Conservation (phyloP, 768 basidiomycete genomes). For the Psilocybe cyanescens region DNA sequence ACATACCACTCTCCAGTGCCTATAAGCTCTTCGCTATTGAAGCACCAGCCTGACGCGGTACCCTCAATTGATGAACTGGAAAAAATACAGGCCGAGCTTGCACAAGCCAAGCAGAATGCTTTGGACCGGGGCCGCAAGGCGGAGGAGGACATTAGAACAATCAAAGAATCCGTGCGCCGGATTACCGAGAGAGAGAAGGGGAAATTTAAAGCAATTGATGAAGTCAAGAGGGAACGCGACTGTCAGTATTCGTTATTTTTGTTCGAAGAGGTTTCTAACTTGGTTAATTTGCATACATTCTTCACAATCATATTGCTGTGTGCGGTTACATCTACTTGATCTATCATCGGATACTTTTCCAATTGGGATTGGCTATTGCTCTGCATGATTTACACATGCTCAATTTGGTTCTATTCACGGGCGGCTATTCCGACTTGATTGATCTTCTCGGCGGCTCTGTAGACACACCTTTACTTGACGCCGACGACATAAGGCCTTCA, state of each 20-base stretch:
- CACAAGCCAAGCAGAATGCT: conserved; percentile 51
- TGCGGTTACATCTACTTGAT: conserved; percentile 3
- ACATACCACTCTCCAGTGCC: conserved; percentile 50
- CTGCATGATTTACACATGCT: not conserved
- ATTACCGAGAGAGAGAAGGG: conserved; percentile 80
- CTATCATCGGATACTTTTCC: conserved; percentile 5
- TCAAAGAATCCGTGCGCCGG: conserved; percentile 77
- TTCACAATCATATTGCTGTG: conserved; percentile 15
- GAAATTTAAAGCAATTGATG: conserved; percentile 72
- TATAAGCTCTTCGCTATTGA: conserved; percentile 64
- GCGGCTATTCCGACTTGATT: not conserved
- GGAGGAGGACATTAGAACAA: conserved; percentile 70
- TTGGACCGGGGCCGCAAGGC: conserved; percentile 75
- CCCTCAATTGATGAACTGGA: conserved; percentile 79
- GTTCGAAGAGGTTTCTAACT: conserved; percentile 19
- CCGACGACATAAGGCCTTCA: conserved; percentile 50
- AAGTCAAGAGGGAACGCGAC: conserved; percentile 73
- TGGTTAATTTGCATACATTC: conserved; percentile 19
- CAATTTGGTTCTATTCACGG: not conserved
- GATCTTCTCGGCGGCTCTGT: conserved; percentile 1
- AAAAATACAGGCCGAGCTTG: conserved; percentile 63
- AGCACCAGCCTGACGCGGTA: conserved; percentile 64
- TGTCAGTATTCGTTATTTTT: conserved; percentile 56
- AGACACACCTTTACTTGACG: conserved; percentile 49
- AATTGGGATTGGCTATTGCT: not conserved